Evolutionary conservation across 2,329 filamentous ascomycete species (phyloP).

Genomic region (Leptographium flavum): DNA sequence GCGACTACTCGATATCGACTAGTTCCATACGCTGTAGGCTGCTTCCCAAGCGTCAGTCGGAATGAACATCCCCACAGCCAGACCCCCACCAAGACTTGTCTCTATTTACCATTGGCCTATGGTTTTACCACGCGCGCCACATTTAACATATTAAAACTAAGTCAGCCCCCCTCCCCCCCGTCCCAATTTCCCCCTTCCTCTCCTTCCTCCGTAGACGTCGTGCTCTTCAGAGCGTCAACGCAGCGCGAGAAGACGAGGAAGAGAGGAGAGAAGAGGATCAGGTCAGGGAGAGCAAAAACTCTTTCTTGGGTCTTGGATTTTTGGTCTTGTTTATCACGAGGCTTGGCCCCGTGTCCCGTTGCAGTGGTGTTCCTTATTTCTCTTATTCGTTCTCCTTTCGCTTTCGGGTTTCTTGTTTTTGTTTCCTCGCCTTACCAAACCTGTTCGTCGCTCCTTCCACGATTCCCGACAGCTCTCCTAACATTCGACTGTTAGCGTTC

Average conservation of each 20-base stretch:
- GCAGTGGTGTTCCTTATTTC: background rate
- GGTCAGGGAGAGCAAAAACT: background rate
- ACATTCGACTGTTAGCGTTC: too few species aligned
- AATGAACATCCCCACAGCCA: conserved; percentile 1
- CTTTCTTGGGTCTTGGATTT: too few species aligned
- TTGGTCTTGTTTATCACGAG: background rate
- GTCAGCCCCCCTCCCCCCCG: conserved; percentile 4
- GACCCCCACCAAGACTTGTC: background rate
- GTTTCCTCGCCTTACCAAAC: too few species aligned
- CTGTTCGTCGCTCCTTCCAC: too few species aligned
- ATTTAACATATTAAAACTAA: conserved; percentile 10
- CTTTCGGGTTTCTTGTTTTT: too few species aligned
- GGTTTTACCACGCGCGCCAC: background rate
- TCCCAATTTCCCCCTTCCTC: conserved; percentile 4
- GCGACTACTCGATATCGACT: too few species aligned
- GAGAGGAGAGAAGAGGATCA: background rate
- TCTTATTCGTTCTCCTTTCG: background rate
- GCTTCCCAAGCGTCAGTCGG: background rate
- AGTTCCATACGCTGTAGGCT: background rate
- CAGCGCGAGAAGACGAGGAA: background rate
- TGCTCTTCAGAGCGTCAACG: conserved; percentile 5
- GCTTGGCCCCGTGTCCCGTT: background rate
- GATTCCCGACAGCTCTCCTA: too few species aligned
- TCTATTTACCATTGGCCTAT: too few species aligned
- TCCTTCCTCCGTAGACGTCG: conserved; percentile 4